These are phyloP conservation scores for Backusella luteola DNA, from an alignment of 192 early-diverging fungal species.

Conservation along the genomic window DNA sequence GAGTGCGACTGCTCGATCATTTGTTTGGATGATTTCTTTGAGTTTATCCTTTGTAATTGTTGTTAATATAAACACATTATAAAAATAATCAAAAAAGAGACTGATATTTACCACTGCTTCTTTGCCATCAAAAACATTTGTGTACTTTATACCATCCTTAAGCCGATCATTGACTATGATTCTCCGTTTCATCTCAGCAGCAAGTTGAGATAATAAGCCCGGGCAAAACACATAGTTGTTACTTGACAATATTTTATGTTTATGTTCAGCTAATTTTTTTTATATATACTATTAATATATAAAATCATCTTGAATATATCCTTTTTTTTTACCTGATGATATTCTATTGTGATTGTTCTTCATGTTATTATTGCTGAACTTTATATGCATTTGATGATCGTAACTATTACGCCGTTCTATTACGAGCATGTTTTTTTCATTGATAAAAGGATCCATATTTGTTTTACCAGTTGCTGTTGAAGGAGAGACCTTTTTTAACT, in stretches of 20 bases:
- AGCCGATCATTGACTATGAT: slow-evolving; percentile 33
- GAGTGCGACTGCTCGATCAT: slow-evolving; percentile 81
- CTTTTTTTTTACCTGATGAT: background rate
- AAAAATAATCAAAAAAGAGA: background rate
- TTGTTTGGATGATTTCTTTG: slow-evolving; percentile 71
- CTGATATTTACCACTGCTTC: slow-evolving; percentile 20
- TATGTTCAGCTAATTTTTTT: slow-evolving; percentile 1
- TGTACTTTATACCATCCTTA: slow-evolving; percentile 36
- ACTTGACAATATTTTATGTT: background rate
- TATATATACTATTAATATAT: background rate
- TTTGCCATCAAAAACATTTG: slow-evolving; percentile 20
- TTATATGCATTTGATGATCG: background rate
- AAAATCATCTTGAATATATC: background rate
- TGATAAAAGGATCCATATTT: background rate
- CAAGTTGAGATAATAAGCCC: slow-evolving; percentile 1
- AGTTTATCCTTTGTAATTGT: slow-evolving; percentile 47
- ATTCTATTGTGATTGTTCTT: background rate
- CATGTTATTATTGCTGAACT: background rate
- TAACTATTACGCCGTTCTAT: background rate
- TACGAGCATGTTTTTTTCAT: background rate
- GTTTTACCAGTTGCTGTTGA: background rate
- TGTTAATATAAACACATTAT: background rate
- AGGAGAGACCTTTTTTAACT: background rate
- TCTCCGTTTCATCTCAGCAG: slow-evolving; percentile 11
- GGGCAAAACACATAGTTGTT: background rate